phyloP scores from a whole-genome alignment of 2,329 filamentous ascomycete species.

The Penicillium sp. region DNA sequence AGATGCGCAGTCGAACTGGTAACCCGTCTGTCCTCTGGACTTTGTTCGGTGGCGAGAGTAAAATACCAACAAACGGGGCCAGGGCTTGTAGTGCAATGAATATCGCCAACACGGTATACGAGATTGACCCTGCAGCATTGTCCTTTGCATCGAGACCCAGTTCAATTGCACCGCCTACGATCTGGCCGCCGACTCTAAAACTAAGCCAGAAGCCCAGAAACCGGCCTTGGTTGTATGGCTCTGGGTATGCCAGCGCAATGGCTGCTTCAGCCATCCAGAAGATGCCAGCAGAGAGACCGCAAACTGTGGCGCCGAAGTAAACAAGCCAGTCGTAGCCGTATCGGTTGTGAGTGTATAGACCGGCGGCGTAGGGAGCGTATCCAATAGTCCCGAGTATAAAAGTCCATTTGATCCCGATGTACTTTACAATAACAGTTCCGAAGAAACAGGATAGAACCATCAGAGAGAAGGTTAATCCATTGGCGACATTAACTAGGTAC shows the following conservation, averaged over 20 bases:
- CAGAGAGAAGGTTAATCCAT: constrained; percentile 66
- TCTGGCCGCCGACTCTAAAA: constrained; percentile 60
- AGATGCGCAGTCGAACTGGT: constrained; percentile 57
- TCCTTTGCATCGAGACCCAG: constrained; percentile 61
- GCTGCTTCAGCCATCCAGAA: constrained; percentile 75
- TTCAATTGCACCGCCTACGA: constrained; percentile 69
- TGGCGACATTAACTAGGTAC: constrained; percentile 65
- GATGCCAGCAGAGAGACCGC: constrained; percentile 66
- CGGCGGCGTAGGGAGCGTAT: constrained; percentile 68
- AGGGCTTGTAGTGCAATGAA: constrained; percentile 68
- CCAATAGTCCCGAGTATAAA: constrained; percentile 69
- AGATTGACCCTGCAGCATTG: constrained; percentile 60
- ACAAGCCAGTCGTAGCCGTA: constrained; percentile 67
- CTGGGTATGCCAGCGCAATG: constrained; percentile 68
- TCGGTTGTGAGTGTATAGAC: constrained; percentile 68
- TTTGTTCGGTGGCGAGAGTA: constrained; percentile 58
- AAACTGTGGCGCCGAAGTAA: constrained; percentile 64
- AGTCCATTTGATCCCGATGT: constrained; percentile 67
- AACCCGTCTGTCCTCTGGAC: constrained; percentile 65
- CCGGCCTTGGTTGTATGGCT: constrained; percentile 63
- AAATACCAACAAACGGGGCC: constrained; percentile 61
- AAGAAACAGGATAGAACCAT: constrained; percentile 70
- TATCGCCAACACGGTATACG: constrained; percentile 63
- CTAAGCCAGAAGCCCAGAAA: constrained; percentile 67
- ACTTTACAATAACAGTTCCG: constrained; percentile 59